Conservation (phyloP, 2,329 filamentous ascomycete species). For the Penicillium sumatraense region DNA sequence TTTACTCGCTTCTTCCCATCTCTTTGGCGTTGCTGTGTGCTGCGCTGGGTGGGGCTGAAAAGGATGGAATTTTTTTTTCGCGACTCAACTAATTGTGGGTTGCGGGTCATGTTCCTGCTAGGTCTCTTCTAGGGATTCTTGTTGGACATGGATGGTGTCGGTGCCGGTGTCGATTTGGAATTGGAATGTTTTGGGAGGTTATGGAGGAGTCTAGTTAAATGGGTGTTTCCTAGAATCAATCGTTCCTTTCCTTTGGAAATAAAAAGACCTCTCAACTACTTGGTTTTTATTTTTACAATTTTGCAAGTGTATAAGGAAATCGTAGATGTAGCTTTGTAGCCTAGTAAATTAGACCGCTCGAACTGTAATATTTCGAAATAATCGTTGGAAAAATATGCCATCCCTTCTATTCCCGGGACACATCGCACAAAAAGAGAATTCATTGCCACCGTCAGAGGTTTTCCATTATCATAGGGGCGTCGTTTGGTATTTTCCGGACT, state of each 20-base stretch:
- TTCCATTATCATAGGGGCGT: constrained; percentile 35
- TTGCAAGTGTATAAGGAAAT: neutral
- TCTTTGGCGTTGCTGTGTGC: constrained; percentile 10
- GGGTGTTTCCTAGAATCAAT: neutral
- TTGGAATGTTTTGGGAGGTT: too few species aligned
- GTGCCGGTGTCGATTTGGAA: too few species aligned
- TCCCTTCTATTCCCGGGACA: constrained; percentile 20
- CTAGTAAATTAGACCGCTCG: constrained; percentile 14
- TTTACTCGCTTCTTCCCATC: constrained; percentile 9
- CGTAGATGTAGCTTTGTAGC: neutral
- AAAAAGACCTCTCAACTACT: neutral
- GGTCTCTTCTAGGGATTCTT: constrained; percentile 12
- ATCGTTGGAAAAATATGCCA: constrained; percentile 24
- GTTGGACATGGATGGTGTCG: constrained; percentile 10
- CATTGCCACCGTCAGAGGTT: constrained; percentile 56
- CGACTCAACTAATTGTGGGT: constrained; percentile 44
- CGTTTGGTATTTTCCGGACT: constrained; percentile 25
- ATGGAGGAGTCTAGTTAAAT: too few species aligned
- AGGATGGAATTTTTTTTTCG: constrained; percentile 24
- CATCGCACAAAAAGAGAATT: constrained; percentile 27
- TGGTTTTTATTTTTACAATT: neutral
- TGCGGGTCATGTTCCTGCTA: constrained; percentile 19
- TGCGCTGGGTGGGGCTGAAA: constrained; percentile 22
- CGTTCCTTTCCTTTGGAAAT: neutral
- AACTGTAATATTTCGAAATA: constrained; percentile 29